Evolutionary conservation across 225 moss, liverwort and hornwort species (phyloP).

Genomic region (Physcomitrellopsis africana): DNA sequence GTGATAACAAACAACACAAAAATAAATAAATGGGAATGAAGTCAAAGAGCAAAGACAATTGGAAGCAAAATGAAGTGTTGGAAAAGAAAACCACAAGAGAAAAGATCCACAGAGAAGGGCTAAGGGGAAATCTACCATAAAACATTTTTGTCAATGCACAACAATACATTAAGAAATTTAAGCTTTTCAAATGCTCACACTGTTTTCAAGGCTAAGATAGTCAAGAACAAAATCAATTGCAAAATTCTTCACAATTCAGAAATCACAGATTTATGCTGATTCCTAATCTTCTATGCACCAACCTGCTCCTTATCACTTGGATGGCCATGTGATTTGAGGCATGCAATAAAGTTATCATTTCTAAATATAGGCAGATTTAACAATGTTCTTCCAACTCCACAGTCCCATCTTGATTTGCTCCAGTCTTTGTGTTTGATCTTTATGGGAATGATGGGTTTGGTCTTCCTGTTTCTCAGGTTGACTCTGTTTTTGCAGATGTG

Average conservation of each 20-base stretch:
- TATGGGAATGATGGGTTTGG: background rate
- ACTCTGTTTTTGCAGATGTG: background rate
- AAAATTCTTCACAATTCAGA: conserved; percentile 21
- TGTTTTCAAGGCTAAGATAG: background rate
- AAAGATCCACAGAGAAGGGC: too few relatives aligned
- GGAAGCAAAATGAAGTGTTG: too few relatives aligned
- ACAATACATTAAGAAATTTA: too few relatives aligned
- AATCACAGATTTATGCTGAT: background rate
- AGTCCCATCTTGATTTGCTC: background rate
- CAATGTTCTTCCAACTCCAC: background rate
- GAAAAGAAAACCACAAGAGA: too few relatives aligned
- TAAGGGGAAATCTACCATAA: too few relatives aligned
- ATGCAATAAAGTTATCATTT: background rate
- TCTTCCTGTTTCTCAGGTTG: background rate
- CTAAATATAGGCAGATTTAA: background rate
- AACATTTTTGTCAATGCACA: too few relatives aligned
- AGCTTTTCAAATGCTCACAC: background rate
- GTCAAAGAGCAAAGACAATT: too few relatives aligned
- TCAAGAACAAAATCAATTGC: conserved; percentile 7
- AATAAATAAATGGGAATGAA: too few relatives aligned
- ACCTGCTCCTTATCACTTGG: background rate
- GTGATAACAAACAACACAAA: too few relatives aligned
- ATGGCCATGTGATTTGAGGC: background rate
- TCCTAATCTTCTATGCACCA: background rate
- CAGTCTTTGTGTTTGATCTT: background rate